These are phyloP conservation scores for Nicotiana knightiana DNA, from an alignment of 257 asterid species.

Conservation along the genomic window DNA sequence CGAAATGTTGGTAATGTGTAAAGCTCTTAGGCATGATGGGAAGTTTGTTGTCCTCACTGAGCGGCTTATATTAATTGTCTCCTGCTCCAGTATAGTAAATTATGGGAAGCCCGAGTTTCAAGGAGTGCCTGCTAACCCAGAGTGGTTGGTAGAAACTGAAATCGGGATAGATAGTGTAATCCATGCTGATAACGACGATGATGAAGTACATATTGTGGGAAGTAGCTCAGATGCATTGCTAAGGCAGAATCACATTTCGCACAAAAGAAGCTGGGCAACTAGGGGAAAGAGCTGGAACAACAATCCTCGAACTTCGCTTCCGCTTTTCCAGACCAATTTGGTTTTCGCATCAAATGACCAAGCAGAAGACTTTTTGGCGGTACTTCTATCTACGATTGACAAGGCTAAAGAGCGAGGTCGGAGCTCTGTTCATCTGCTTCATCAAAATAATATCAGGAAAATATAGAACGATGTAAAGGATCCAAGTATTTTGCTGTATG, in stretches of 20 bases:
- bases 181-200: constrained; percentile 61
- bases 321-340: constrained; percentile 59
- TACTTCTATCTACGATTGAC: constrained; percentile 47
- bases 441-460: constrained; percentile 58
- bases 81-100: constrained; percentile 55
- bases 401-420: constrained; percentile 63
- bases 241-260: constrained; percentile 41
- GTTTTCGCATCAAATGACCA: constrained; percentile 42
- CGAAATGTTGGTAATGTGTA: constrained; percentile 56
- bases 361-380: constrained; percentile 56
- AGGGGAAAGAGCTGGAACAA: constrained; percentile 39
- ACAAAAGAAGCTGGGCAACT: constrained; percentile 31
- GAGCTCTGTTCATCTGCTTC: constrained; percentile 48
- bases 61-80: constrained; percentile 55
- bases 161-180: constrained; percentile 67
- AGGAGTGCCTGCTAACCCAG: constrained; percentile 78
- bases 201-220: constrained; percentile 79
- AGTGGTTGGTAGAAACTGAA: constrained; percentile 59
- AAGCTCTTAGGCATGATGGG: constrained; percentile 64
- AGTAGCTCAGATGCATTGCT: constrained; percentile 51
- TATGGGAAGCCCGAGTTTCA: constrained; percentile 51
- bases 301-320: constrained; percentile 42
- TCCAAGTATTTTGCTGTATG: not conserved
- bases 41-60: constrained; percentile 53
- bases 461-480: not conserved